phyloP scores from a whole-genome alignment of 208 protist species.

The Tetramitus jugosus region DNA sequence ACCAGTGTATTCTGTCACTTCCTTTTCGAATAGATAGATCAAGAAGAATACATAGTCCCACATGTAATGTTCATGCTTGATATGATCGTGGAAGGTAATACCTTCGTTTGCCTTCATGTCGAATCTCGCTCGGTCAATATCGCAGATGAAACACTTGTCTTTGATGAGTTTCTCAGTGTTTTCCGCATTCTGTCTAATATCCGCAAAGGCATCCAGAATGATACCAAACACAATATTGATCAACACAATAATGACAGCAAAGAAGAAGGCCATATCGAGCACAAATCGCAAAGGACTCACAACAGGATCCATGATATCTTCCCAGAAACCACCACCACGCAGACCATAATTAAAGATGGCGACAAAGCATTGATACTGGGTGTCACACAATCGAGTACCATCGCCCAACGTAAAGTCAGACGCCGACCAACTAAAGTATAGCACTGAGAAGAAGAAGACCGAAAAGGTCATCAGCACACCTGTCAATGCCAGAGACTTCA shows the following conservation, averaged over 20 bases:
- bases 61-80: constrained; percentile 79
- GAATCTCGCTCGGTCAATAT: constrained; percentile 38
- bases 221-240: constrained; percentile 63
- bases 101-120: constrained; percentile 33
- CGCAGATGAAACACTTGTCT: constrained; percentile 58
- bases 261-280: constrained; percentile 43
- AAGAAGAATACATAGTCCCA: constrained; percentile 89
- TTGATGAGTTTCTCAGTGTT: constrained; percentile 34
- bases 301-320: background rate
- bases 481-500: background rate
- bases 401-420: background rate
- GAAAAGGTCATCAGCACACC: background rate
- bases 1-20: constrained; percentile 61
- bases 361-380: background rate
- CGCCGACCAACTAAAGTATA: background rate
- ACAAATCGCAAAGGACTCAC: constrained; percentile 7
- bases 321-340: constrained; percentile 8
- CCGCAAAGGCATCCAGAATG: constrained; percentile 51
- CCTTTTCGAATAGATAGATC: constrained; percentile 64
- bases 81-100: constrained; percentile 67
- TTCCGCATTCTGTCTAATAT: constrained; percentile 37
- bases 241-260: constrained; percentile 52
- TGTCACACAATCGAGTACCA: background rate
- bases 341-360: constrained; percentile 1
- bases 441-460: background rate